Conservation (phyloP, 106 monocot genomes). For the Narthecium ossifragum region DNA sequence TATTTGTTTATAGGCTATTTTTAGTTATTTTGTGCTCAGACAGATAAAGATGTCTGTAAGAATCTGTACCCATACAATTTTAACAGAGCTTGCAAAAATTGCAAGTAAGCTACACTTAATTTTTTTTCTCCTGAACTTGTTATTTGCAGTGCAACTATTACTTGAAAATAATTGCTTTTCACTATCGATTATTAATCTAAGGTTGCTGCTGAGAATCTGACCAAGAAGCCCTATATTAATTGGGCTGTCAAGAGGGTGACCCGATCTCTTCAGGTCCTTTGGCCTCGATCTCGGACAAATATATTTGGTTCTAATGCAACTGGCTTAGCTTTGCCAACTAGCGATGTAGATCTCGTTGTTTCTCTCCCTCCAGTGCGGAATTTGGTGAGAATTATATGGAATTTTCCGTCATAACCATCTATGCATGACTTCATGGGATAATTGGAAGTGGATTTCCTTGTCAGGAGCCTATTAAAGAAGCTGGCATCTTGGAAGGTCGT, state of each 20-base stretch:
- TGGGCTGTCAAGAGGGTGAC: constrained; percentile 94
- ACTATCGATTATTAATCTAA: constrained; percentile 28
- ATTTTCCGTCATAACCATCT: too few species aligned
- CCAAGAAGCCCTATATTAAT: constrained; percentile 74
- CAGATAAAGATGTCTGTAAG: too few species aligned
- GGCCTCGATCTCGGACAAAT: constrained; percentile 94
- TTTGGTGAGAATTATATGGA: constrained; percentile 57
- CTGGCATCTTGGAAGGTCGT: constrained; percentile 98
- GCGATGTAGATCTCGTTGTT: constrained; percentile 98
- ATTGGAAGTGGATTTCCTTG: constrained; percentile 11
- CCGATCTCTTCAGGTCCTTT: constrained; percentile 86
- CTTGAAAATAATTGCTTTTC: constrained; percentile 18
- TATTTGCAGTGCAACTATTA: too few species aligned
- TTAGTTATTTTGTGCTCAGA: too few species aligned
- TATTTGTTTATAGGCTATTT: too few species aligned
- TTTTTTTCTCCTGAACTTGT: too few species aligned
- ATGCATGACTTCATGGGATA: neutral
- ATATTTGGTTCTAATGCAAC: constrained; percentile 95
- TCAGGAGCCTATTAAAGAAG: constrained; percentile 99
- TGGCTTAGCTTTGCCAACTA: constrained; percentile 94
- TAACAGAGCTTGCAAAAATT: too few species aligned
- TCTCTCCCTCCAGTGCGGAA: constrained; percentile 98
- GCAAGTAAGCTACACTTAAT: too few species aligned
- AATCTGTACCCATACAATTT: too few species aligned
- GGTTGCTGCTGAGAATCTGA: constrained; percentile 85